phyloP scores from a whole-genome alignment of 352 stramenopile genomes.

The Pseudoperonospora humuli region DNA sequence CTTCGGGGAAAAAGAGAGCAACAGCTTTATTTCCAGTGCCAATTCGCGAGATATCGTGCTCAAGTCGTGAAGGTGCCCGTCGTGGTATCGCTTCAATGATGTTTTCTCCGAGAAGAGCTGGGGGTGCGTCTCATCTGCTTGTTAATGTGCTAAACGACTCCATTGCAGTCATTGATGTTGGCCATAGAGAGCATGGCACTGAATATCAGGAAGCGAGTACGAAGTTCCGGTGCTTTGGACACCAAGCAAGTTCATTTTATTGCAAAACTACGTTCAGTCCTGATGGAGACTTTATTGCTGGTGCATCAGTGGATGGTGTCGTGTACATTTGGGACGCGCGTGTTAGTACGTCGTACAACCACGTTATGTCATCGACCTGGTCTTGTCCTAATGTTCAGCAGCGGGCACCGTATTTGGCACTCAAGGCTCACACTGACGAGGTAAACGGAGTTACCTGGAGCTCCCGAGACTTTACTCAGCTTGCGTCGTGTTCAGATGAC shows the following conservation, averaged over 20 bases:
- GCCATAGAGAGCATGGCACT: slow-evolving; percentile 5
- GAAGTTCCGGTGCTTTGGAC: slow-evolving; percentile 37
- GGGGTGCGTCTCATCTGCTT: slow-evolving; percentile 31
- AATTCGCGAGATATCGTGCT: slow-evolving; percentile 36
- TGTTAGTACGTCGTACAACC: slow-evolving; percentile 7
- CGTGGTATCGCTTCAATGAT: slow-evolving; percentile 54
- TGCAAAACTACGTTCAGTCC: slow-evolving; percentile 53
- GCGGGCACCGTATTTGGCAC: slow-evolving; percentile 26
- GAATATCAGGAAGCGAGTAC: slow-evolving; percentile 4
- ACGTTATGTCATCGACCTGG: not conserved
- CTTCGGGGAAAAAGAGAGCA: slow-evolving; percentile 15
- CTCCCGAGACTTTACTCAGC: slow-evolving; percentile 34
- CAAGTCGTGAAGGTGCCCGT: slow-evolving; percentile 21
- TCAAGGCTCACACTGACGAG: slow-evolving; percentile 56
- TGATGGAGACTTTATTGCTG: slow-evolving; percentile 50
- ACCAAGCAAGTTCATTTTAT: slow-evolving; percentile 58
- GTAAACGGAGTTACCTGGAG: slow-evolving; percentile 64
- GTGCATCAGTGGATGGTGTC: slow-evolving; percentile 40
- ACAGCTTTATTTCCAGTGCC: slow-evolving; percentile 8
- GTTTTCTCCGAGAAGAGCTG: slow-evolving; percentile 22
- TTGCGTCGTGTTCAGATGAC: slow-evolving; percentile 61
- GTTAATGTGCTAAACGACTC: slow-evolving; percentile 59
- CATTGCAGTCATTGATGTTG: slow-evolving; percentile 46
- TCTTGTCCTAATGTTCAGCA: slow-evolving; percentile 1
- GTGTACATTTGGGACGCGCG: slow-evolving; percentile 55